These are phyloP conservation scores for Boletus rubescentipes DNA, from an alignment of 768 basidiomycete genomes.

Conservation along the genomic window DNA sequence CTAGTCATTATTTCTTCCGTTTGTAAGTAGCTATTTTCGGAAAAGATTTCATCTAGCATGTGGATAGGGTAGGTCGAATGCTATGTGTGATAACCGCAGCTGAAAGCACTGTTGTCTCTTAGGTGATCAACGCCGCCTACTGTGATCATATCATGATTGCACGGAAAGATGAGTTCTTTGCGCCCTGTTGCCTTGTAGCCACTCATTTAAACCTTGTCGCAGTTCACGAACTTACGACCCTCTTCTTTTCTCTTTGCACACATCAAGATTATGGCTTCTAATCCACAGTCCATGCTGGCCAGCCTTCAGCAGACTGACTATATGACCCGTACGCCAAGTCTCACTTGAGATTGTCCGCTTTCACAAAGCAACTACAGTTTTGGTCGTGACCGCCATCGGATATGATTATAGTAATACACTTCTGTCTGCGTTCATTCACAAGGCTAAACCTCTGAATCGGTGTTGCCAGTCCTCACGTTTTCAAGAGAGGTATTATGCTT, in stretches of 20 bases:
- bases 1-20: no score
- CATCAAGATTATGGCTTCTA: background rate
- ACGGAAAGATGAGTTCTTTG: background rate
- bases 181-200: no score
- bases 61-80: no score
- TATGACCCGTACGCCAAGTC: background rate
- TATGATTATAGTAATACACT: conserved; percentile 3
- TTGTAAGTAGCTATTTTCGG: no score
- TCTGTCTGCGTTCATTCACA: background rate
- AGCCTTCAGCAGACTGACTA: background rate
- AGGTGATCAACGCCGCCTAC: no score
- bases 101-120: no score
- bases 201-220: background rate
- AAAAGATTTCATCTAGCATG: no score
- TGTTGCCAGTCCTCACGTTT: background rate
- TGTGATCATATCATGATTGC: background rate
- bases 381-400: background rate
- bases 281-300: background rate
- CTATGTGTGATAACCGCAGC: no score
- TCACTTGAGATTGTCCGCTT: background rate
- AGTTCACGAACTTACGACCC: background rate
- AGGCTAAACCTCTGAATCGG: background rate
- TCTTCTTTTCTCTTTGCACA: background rate
- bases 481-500: background rate
- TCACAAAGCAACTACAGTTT: background rate